Percentiles rank a stretch among this genome's conserved stretches.
Conservation (phyloP, 1,284 basidiomycete genomes). For the Malassezia obtusa region DNA sequence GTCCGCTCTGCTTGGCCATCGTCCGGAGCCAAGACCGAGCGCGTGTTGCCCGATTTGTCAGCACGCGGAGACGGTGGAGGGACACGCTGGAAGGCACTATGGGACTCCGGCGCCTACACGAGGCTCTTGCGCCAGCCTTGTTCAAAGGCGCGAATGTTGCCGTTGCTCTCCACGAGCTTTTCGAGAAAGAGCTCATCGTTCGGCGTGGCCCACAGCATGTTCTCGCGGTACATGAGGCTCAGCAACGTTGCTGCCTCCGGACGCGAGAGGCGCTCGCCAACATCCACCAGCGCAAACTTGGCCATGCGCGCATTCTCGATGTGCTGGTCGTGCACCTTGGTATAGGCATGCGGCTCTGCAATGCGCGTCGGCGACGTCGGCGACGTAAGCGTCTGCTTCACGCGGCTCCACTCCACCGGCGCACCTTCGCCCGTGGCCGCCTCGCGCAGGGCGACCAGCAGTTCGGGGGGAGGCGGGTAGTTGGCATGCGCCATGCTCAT, state of each 20-base stretch:
- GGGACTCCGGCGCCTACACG: not conserved
- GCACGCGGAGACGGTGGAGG: not conserved
- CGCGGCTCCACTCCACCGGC: constrained; percentile 5
- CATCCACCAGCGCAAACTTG: constrained; percentile 11
- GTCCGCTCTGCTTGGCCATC: constrained; percentile 9
- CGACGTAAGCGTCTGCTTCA: constrained; percentile 2
- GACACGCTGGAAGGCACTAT: not conserved
- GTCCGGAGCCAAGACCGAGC: not conserved
- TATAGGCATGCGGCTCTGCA: constrained; percentile 30
- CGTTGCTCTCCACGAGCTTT: constrained; percentile 37
- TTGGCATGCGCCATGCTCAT: constrained; percentile 29
- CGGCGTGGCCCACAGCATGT: constrained; percentile 21
- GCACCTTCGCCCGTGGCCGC: constrained; percentile 3
- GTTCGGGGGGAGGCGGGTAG: constrained; percentile 22
- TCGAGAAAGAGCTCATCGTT: constrained; percentile 40
- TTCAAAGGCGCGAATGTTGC: constrained; percentile 31
- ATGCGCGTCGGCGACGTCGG: constrained; percentile 14
- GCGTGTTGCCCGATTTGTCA: not conserved
- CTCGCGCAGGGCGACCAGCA: constrained; percentile 21
- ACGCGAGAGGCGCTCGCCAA: constrained; percentile 19
- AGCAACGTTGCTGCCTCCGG: constrained; percentile 28
- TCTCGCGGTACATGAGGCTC: constrained; percentile 25
- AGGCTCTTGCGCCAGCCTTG: constrained; percentile 20
- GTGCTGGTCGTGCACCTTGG: constrained; percentile 23
- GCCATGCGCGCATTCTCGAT: constrained; percentile 21